A percentile compares a stretch with the other conserved stretches of the same genome.
phyloP scores from a whole-genome alignment of 306 rosid species.

The Acacia crassicarpa region DNA sequence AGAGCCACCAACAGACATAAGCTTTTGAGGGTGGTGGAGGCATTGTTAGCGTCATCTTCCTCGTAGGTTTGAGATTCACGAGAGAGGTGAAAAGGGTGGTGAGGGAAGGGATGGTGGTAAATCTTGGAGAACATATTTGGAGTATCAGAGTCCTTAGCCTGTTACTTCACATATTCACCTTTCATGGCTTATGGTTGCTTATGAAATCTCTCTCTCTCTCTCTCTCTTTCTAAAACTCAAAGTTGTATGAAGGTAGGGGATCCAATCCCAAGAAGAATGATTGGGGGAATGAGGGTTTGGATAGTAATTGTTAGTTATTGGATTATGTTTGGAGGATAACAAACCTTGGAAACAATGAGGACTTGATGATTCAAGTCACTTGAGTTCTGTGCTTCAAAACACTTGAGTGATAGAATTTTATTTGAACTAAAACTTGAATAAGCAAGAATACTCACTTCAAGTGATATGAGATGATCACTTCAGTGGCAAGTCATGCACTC shows the following conservation, averaged over 20 bases:
- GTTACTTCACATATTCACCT: conserved; percentile 57
- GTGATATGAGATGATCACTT: too few relatives aligned
- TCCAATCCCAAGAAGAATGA: conserved; percentile 25
- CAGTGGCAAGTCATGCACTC: too few relatives aligned
- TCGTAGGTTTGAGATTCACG: conserved; percentile 50
- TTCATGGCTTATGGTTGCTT: conserved; percentile 38
- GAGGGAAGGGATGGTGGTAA: conserved; percentile 46
- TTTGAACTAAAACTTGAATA: too few relatives aligned
- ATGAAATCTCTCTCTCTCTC: neutral
- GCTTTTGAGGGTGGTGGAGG: conserved; percentile 27
- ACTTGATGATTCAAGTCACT: too few relatives aligned
- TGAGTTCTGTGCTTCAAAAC: too few relatives aligned
- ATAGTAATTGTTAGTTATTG: too few relatives aligned
- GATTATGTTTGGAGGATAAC: too few relatives aligned
- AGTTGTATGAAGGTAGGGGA: neutral
- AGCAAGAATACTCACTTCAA: too few relatives aligned
- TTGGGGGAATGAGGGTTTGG: conserved; percentile 16
- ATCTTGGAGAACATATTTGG: conserved; percentile 74
- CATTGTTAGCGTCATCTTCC: conserved; percentile 51
- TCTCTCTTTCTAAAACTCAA: too few relatives aligned
- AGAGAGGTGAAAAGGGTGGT: conserved; percentile 51
- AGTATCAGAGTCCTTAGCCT: conserved; percentile 34
- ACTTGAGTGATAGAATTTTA: too few relatives aligned
- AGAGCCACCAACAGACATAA: conserved; percentile 45
- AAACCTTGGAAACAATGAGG: too few relatives aligned